Evolutionary conservation across 352 stramenopile species (phyloP), one percentile per base, ranked within the genome.

Genomic region (Peronosclerospora sorghi): DNA sequence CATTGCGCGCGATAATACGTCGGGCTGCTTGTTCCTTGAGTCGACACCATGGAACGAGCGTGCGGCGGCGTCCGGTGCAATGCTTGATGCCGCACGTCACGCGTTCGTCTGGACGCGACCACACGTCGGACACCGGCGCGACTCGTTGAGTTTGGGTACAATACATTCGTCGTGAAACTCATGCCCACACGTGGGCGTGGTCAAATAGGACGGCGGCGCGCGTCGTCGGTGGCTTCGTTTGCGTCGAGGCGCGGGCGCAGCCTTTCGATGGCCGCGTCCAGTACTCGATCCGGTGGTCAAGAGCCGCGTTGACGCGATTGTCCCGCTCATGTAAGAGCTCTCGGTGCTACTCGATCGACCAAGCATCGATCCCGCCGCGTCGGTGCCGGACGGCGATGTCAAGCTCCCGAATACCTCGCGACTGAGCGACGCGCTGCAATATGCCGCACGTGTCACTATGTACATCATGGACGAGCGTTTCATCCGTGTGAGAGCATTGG

Each of bases 151-250:
- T 40, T 68, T 75, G 6, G 68, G 70, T 12, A 90, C 68, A 60
- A 86, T 86, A 52, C 77, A 90, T 48, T 90, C 76, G 49, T 88
- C 76, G 53, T 88, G 76, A 51, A 88, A 88, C 37, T 81, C 69
- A 41, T 88, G 76, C 32, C 77, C 70, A 14, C 77, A 90, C 27
- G 61, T 65, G 14, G 87, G 60, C 32, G 63, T 83, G 58, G 76
- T 85, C 21, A 83, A 48, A 51, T 84, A 86, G 41, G 81, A 68
- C 23, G 64, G 68, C 19, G 45, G 45, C 26, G 47, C 51, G 36
- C 51, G 45, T 39, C 51, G 54, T 14, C 52, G 59, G n/a, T n/a
- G n/a, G n/a, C n/a, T n/a, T n/a, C n/a, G n/a, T n/a, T n/a, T n/a
- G n/a, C n/a, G n/a, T n/a, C n/a, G n/a, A n/a, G n/a, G n/a, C n/a